Percentiles rank a stretch among this genome's conserved stretches.
Evolutionary conservation across 768 basidiomycete species (phyloP).

Genomic region (Mycena belliarum): DNA sequence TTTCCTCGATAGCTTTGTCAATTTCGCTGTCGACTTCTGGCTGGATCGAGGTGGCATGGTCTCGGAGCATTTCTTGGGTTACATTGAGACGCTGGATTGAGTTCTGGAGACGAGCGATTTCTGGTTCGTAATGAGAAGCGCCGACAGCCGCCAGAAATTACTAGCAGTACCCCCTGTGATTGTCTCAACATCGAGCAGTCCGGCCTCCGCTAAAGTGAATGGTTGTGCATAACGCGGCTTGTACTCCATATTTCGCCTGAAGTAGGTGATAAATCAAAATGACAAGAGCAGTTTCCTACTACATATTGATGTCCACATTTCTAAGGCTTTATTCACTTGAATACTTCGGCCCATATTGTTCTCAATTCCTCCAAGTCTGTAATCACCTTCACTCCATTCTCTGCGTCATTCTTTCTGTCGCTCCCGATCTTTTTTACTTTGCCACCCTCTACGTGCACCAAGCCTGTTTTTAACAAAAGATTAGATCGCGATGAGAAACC

Average conservation of each 20-base stretch:
- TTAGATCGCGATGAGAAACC: no score
- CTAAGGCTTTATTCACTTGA: no score
- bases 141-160: no score
- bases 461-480: no score
- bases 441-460: constrained; percentile 66
- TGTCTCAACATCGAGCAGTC: constrained; percentile 60
- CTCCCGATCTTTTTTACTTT: constrained; percentile 48
- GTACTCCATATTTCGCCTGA: constrained; percentile 54
- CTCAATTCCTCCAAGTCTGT: constrained; percentile 66
- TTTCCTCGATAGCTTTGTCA: constrained; percentile 64
- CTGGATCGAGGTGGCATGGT: constrained; percentile 39
- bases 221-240: constrained; percentile 70
- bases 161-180: constrained; percentile 64
- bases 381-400: constrained; percentile 54
- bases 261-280: not conserved
- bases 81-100: constrained; percentile 62
- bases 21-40: constrained; percentile 56
- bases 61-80: constrained; percentile 61
- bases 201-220: constrained; percentile 68
- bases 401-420: constrained; percentile 34
- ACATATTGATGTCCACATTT: no score
- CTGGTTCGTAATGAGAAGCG: constrained; percentile 37
- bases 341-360: constrained; percentile 74
- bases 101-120: constrained; percentile 74
- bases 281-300: not conserved